Percentiles rank a stretch among this genome's conserved stretches.
Conservation (phyloP, 208 protist genomes). For the Acanthamoeba castellanii region DNA sequence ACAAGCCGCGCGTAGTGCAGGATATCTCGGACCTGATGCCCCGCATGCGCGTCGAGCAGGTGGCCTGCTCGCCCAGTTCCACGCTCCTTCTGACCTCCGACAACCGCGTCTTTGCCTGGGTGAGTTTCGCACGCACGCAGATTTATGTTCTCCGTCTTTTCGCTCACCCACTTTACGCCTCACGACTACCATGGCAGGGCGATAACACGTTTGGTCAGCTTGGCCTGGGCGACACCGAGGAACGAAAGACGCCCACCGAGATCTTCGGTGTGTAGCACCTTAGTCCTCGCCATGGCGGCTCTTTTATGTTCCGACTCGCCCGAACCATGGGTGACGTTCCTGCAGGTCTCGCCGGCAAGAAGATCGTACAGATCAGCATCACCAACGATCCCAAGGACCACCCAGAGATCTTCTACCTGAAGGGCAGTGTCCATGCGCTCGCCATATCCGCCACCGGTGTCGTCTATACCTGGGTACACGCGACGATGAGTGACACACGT, state of each 20-base stretch:
- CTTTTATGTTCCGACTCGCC: no score
- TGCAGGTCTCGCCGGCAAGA: background rate
- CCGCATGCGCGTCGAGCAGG: background rate
- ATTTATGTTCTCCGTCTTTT: background rate
- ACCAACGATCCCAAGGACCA: background rate
- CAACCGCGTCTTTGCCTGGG: slow-evolving; percentile 36
- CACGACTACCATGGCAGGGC: background rate
- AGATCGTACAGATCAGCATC: slow-evolving; percentile 13
- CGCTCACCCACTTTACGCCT: background rate
- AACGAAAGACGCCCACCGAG: background rate
- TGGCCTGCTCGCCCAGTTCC: background rate
- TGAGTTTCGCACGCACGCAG: background rate
- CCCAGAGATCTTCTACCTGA: background rate
- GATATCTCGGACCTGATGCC: background rate
- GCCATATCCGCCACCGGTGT: background rate
- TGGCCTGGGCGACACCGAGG: background rate
- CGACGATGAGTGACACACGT: no score
- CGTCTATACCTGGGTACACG: slow-evolving; percentile 17
- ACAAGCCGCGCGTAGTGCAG: background rate
- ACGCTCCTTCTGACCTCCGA: background rate
- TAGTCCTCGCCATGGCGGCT: no score
- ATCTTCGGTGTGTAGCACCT: background rate
- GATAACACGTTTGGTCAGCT: background rate
- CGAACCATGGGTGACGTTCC: background rate
- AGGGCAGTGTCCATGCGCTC: background rate